Conservation (phyloP, 192 early-diverging fungal genomes). For the Gigaspora rosea region DNA sequence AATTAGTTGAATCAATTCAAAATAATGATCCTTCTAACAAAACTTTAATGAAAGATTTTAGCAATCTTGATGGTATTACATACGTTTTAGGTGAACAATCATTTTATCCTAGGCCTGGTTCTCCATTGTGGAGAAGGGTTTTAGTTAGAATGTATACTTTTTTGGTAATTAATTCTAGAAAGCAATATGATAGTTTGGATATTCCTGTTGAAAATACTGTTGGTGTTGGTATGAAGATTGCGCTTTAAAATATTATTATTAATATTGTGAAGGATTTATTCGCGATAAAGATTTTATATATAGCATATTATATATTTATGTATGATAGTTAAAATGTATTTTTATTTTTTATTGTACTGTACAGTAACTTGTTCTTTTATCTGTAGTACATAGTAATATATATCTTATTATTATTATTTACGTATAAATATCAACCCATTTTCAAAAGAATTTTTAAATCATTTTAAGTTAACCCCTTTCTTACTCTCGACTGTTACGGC, state of each 20-base stretch:
- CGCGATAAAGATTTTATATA: too few species aligned
- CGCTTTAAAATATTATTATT: background rate
- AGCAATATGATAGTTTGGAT: slow-evolving; percentile 13
- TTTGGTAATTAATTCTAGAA: slow-evolving; percentile 19
- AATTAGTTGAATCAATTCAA: background rate
- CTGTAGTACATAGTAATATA: too few species aligned
- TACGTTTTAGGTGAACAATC: slow-evolving; percentile 6
- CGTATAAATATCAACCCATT: too few species aligned
- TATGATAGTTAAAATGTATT: too few species aligned
- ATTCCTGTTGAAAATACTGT: slow-evolving; percentile 13
- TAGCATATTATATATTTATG: too few species aligned
- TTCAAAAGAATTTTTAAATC: too few species aligned
- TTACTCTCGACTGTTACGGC: too few species aligned
- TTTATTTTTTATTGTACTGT: too few species aligned
- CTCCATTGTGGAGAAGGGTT: background rate
- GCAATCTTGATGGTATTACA: background rate
- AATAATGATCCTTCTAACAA: background rate
- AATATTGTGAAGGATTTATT: too few species aligned
- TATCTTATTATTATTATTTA: too few species aligned
- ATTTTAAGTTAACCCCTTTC: too few species aligned
- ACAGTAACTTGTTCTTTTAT: too few species aligned
- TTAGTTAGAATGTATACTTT: background rate
- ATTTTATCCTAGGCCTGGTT: background rate
- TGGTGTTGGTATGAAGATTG: slow-evolving; percentile 23
- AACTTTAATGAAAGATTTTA: background rate